phyloP scores from a whole-genome alignment of 78 protist species.

The Thecamonas trahens region DNA sequence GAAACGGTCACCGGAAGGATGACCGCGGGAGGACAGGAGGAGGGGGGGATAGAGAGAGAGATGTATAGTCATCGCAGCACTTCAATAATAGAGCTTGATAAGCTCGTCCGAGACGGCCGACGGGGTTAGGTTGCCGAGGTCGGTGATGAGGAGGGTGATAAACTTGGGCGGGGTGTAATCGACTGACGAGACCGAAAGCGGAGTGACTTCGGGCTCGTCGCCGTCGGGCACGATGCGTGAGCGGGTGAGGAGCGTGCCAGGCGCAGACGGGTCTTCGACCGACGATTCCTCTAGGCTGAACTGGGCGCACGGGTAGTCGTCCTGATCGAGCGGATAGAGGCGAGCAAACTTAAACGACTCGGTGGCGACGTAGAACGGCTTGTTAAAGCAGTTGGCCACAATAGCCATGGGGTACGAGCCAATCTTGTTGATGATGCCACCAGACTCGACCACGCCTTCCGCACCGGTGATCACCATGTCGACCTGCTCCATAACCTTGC shows the following conservation, averaged over 20 bases:
- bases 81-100: conserved; percentile 78
- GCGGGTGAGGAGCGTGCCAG: no score
- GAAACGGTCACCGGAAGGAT: no score
- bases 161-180: conserved; percentile 97
- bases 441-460: conserved; percentile 94
- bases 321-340: conserved; percentile 76
- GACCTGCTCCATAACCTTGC: conserved; percentile 49
- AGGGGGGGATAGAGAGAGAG: no score
- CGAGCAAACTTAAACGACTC: conserved; percentile 93
- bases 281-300: no score
- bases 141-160: conserved; percentile 91
- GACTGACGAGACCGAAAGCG: no score
- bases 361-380: conserved; percentile 91
- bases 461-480: conserved; percentile 92
- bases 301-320: no score
- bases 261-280: no score
- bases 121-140: conserved; percentile 97
- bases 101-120: conserved; percentile 93
- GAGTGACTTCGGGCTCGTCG: no score
- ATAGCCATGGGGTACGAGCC: conserved; percentile 85
- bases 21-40: no score
- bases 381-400: conserved; percentile 75
- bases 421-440: conserved; percentile 91
- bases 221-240: no score
- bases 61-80: no score